These are phyloP conservation scores for Cystobasidium onofrii DNA, from an alignment of 768 basidiomycete genomes.

Conservation along the genomic window DNA sequence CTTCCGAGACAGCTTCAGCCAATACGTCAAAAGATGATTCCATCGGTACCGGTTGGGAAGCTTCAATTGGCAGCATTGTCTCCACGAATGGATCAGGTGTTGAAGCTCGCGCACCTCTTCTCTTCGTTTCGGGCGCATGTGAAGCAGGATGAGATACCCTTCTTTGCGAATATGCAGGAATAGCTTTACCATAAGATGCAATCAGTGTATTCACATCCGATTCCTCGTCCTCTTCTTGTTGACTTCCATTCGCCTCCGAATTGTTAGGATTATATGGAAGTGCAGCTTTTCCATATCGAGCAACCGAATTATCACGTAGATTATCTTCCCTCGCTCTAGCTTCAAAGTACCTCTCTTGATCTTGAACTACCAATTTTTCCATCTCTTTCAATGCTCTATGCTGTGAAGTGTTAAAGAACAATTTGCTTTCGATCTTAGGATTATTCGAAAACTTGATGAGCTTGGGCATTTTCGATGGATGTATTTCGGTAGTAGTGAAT, in stretches of 20 bases:
- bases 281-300: neutral
- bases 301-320: neutral
- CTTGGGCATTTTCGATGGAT: neutral
- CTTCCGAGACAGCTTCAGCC: neutral
- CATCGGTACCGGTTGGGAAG: too few species aligned
- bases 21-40: neutral
- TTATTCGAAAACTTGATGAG: neutral
- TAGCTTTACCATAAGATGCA: neutral
- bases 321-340: neutral
- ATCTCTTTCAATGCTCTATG: neutral
- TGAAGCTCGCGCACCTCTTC: neutral
- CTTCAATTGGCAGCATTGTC: too few species aligned
- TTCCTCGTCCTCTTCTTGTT: neutral
- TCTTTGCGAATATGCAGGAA: neutral
- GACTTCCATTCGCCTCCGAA: neutral
- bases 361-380: neutral
- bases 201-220: constrained; percentile 17
- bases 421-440: neutral
- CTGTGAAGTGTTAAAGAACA: constrained; percentile 5
- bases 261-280: neutral
- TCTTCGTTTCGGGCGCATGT: neutral
- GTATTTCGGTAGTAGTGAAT: neutral
- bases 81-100: too few species aligned
- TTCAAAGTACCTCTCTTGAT: neutral
- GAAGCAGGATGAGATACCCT: neutral